Evolutionary conservation across 331 rosid genomes (phyloP), one percentile per base, ranked within the genome.

Genomic region (Prunus yedoensis): DNA sequence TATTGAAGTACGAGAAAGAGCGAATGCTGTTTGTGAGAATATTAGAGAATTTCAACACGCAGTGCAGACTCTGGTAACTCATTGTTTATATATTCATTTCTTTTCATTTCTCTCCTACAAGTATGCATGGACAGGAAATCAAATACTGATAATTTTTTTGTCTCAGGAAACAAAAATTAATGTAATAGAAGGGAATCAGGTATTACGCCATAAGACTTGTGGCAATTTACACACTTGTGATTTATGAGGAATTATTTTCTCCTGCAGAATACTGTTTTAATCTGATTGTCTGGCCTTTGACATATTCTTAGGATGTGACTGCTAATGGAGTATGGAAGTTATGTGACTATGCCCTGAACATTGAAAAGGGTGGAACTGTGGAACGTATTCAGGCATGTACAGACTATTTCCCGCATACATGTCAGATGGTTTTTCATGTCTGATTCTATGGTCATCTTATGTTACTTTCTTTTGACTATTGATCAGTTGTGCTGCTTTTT

Each of bases 151-250:
- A n/a, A 6, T 81, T 75, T 62, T 68, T 56, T 51, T 58, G 66
- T 62, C 77, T 21, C 91, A 95, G 99, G 93, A 88, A 80, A 80
- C 84, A 57, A 95, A 81, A 86, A 81, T 95, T 51, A n/a, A 73
- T 73, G 86, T n/a, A n/a, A n/a, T n/a, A 62, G 99, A 89, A 85
- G 87, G 80, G 81, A 92, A 89, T 68, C 98, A 91, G 97, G 97
- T 95, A 87, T 21, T 74, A 66, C 62, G 81, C 32, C 57, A 32
- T 15, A 32, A 23, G 62, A 66, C 70, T 71, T 61, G 10, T 16
- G 20, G 46, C 23, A 50, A 30, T 60, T 61, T 69, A 3, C 43
- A 49, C n/a, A 13, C 59, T 21, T 43, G 74, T 45, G 35, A 66
- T 69, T 46, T 9, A 46, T 60, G 69, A 28, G 41, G 8, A n/a